Evolutionary conservation across 2,329 filamentous ascomycete species (phyloP), one percentile per base, ranked within the genome.

Genomic region (Plectosphaerella cucumerina): DNA sequence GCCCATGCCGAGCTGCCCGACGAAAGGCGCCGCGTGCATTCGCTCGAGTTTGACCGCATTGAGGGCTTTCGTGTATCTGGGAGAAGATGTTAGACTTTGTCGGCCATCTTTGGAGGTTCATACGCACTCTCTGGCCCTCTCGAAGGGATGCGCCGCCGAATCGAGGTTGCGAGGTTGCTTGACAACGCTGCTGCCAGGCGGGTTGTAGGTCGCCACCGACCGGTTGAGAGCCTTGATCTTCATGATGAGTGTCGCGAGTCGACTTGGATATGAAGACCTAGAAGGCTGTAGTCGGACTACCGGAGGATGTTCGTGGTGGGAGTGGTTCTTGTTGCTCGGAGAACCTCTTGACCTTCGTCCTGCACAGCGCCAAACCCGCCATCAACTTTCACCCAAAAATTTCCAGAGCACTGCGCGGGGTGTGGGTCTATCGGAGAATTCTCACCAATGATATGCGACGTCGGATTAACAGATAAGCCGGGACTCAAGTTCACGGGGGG

Each of bases 11-110:
- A 99, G 82, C 67, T 97, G 90, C 1, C 81, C 89, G 43, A 99
- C 73, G 64, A 96, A 96, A 4, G 76, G 75, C 53, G 74, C 72
- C 8, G 76, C 81, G 69, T 96, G 96, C 87, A 97, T 93, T 60
- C 92, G 87, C 72, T 96, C 90, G 55, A 97, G 74, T 69, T 97
- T 97, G 52, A 91, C 90, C 22, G 92, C 92, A 81, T 90, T 80
- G 57, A 81, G 69, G 8, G 78, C 77, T 50, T 77, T 67, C 48
- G 74, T 67, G 59, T 77, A 78, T 34, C 54, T 56, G 22, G 21
- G 49, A 10, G 39, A 20, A 42, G 39, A 20, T 9, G 46, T 42
- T 42, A 37, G 35, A n/a, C 35, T 5, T 6, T 8, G 35, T 14
- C 35, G n/a, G 35, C 35, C 6, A 21, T 17, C n/a, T 11, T 12